A percentile compares a stretch with the other conserved stretches of the same genome.
These are phyloP conservation scores for Penicillium bovifimosum DNA, from an alignment of 495 filamentous ascomycete genomes.

Conservation along the genomic window DNA sequence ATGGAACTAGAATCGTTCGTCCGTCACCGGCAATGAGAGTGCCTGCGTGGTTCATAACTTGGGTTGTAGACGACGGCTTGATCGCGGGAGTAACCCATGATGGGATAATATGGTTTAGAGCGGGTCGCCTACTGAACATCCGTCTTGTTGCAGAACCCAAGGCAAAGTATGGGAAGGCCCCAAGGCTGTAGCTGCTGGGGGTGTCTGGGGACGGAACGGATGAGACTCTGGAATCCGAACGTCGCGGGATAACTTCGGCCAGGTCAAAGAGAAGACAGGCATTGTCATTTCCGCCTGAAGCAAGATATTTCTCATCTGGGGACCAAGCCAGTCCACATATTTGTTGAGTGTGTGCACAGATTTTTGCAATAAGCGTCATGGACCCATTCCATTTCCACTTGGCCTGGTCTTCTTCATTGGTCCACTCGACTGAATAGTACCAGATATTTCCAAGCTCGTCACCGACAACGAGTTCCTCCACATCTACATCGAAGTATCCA, in stretches of 20 bases:
- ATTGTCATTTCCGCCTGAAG: slow-evolving; percentile 91
- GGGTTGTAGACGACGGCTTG: slow-evolving; percentile 14
- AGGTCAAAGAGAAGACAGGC: slow-evolving; percentile 75
- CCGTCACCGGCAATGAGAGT: slow-evolving; percentile 27
- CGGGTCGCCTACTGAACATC: slow-evolving; percentile 18
- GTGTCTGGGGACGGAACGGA: not conserved
- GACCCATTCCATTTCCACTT: slow-evolving; percentile 66
- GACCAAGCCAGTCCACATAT: slow-evolving; percentile 93
- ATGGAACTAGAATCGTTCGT: slow-evolving; percentile 27
- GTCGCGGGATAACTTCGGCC: slow-evolving; percentile 47
- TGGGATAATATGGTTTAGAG: slow-evolving; percentile 25
- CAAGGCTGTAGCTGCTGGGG: slow-evolving; percentile 9
- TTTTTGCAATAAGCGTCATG: slow-evolving; percentile 70
- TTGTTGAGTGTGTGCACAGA: slow-evolving; percentile 79
- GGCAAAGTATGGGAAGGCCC: slow-evolving; percentile 19
- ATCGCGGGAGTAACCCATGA: slow-evolving; percentile 22
- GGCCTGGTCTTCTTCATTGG: slow-evolving; percentile 36
- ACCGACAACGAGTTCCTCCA: slow-evolving; percentile 81
- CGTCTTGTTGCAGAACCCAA: slow-evolving; percentile 11
- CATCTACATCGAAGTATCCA: slow-evolving; percentile 24
- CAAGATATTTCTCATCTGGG: slow-evolving; percentile 66
- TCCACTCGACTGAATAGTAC: slow-evolving; percentile 90
- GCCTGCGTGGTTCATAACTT: slow-evolving; percentile 26
- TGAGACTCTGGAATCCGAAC: slow-evolving; percentile 2
- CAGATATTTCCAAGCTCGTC: slow-evolving; percentile 83